Percentiles rank a stretch among this genome's conserved stretches.
Conservation (phyloP, 192 early-diverging fungal species). For the Umbelopsis ramanniana region DNA sequence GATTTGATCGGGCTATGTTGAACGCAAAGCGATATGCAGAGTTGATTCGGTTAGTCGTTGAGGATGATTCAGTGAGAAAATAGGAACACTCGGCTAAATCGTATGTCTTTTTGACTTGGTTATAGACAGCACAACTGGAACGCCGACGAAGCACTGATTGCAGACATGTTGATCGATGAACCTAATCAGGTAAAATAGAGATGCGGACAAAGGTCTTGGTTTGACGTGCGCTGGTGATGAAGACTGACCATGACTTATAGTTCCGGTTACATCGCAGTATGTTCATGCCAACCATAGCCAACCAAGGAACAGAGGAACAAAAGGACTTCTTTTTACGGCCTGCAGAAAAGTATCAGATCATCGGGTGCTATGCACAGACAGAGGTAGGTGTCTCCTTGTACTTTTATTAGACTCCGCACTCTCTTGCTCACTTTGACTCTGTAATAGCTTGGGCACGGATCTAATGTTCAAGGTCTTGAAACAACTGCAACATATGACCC, state of each 20-base stretch:
- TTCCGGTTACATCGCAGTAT: conserved; percentile 78
- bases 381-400: conserved; percentile 53
- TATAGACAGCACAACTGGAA: conserved; percentile 58
- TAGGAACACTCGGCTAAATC: too few species aligned
- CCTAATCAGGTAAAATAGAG: conserved; percentile 51
- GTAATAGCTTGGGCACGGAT: conserved; percentile 65
- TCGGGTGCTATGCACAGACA: conserved; percentile 90
- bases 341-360: conserved; percentile 74
- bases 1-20: conserved; percentile 62
- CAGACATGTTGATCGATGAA: conserved; percentile 62
- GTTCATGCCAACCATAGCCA: conserved; percentile 83
- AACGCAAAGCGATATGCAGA: conserved; percentile 66
- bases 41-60: conserved; percentile 50
- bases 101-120: not conserved
- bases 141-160: conserved; percentile 52
- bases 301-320: conserved; percentile 79
- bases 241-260: conserved; percentile 18
- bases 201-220: not conserved
- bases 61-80: not conserved
- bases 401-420: not conserved
- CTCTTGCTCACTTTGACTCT: not conserved
- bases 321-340: conserved; percentile 71
- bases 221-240: not conserved
- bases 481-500: conserved; percentile 87
- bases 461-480: conserved; percentile 87